A percentile compares a stretch with the other conserved stretches of the same genome.
phyloP scores from a whole-genome alignment of 2,329 filamentous ascomycete species.

The Neoascochyta sp. region DNA sequence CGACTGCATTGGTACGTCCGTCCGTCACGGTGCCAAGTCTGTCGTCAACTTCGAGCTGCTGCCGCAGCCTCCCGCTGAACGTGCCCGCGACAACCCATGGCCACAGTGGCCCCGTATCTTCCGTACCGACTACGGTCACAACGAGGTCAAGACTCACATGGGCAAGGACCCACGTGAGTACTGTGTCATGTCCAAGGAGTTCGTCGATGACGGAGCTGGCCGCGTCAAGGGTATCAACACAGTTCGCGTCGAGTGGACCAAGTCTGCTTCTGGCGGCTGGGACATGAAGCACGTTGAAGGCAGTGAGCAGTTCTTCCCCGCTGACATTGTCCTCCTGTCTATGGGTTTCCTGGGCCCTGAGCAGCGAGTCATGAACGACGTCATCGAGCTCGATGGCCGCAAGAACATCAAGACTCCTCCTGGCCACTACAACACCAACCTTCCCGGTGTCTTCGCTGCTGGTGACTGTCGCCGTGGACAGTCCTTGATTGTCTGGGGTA shows the following conservation, averaged over 20 bases:
- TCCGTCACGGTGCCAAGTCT: slow-evolving; percentile 91
- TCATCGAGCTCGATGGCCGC: slow-evolving; percentile 83
- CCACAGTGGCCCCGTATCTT: slow-evolving; percentile 98
- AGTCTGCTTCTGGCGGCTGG: slow-evolving; percentile 84
- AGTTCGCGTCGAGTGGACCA: slow-evolving; percentile 92
- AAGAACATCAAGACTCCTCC: slow-evolving; percentile 95
- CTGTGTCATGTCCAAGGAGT: slow-evolving; percentile 98
- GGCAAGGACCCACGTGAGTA: slow-evolving; percentile 95
- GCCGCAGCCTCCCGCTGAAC: slow-evolving; percentile 85
- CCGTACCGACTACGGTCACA: slow-evolving; percentile 96
- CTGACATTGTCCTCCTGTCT: slow-evolving; percentile 86
- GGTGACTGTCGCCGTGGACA: slow-evolving; percentile 94
- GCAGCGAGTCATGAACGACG: slow-evolving; percentile 78
- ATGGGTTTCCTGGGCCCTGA: slow-evolving; percentile 98
- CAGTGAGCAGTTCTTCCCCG: slow-evolving; percentile 92
- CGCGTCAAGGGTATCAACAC: slow-evolving; percentile 96
- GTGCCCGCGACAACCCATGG: slow-evolving; percentile 93
- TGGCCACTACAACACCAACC: slow-evolving; percentile 83
- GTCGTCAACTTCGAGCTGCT: slow-evolving; percentile 96
- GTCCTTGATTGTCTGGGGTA: slow-evolving; percentile 96
- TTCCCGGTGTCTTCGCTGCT: slow-evolving; percentile 85
- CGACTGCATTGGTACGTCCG: slow-evolving; percentile 94
- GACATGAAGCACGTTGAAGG: slow-evolving; percentile 98
- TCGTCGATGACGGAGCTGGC: slow-evolving; percentile 82
- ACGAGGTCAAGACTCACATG: slow-evolving; percentile 92